phyloP scores from a whole-genome alignment of 306 rosid species.

The Parietaria judaica region DNA sequence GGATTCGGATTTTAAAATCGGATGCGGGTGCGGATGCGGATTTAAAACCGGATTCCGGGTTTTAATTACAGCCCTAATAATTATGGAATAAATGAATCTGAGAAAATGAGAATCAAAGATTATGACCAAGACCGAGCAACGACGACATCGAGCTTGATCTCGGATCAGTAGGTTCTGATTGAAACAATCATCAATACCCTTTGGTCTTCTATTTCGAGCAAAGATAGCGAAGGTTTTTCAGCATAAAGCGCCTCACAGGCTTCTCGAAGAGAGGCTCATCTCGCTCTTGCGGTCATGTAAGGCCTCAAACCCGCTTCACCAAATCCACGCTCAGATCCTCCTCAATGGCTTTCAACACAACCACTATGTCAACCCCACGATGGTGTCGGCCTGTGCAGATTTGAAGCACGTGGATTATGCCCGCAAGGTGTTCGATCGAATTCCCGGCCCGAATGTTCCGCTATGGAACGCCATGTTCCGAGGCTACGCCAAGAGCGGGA shows the following conservation, averaged over 20 bases:
- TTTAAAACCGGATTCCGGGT: no score
- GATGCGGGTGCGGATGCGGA: no score
- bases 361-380: slow-evolving; percentile 37
- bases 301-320: slow-evolving; percentile 27
- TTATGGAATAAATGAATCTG: no score
- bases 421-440: slow-evolving; percentile 44
- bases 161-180: no score
- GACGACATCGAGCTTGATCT: no score
- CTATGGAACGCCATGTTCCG: slow-evolving; percentile 58
- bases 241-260: slow-evolving; percentile 29
- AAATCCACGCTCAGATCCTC: slow-evolving; percentile 47
- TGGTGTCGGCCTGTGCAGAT: slow-evolving; percentile 30
- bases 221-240: slow-evolving; percentile 29
- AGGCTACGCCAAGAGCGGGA: slow-evolving; percentile 33
- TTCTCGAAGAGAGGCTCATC: slow-evolving; percentile 48
- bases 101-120: no score
- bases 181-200: no score
- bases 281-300: slow-evolving; percentile 62
- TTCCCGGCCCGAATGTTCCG: slow-evolving; percentile 40
- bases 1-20: no score
- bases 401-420: slow-evolving; percentile 36
- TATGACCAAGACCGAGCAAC: no score
- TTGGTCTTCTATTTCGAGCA: background rate
- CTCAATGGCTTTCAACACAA: slow-evolving; percentile 42
- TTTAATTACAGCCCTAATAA: no score